A percentile compares a stretch with the other conserved stretches of the same genome.
Evolutionary conservation across 1,284 basidiomycete species (phyloP).

Genomic region (Apiotrichum sp.): DNA sequence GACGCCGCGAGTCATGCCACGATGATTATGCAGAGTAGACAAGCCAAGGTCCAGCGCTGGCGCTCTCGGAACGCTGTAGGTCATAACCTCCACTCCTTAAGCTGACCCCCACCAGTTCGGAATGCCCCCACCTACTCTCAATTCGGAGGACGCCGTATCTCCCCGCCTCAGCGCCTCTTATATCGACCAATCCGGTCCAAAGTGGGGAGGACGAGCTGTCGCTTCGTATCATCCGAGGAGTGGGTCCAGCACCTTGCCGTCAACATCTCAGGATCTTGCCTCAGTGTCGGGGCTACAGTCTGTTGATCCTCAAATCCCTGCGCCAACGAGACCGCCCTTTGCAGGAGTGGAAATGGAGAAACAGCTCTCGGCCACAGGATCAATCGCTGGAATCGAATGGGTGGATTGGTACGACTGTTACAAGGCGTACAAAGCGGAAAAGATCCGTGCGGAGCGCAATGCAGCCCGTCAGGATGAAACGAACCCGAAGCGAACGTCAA

Average conservation of each 20-base stretch:
- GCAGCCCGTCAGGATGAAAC: conserved; percentile 8
- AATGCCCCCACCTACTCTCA: neutral
- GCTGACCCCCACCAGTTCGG: neutral
- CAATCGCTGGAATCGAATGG: conserved; percentile 52
- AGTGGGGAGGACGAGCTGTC: neutral
- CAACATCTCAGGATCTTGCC: neutral
- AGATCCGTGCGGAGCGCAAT: conserved; percentile 48
- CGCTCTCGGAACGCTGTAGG: conserved; percentile 28
- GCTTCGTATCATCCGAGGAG: neutral
- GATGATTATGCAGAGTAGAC: conserved; percentile 53
- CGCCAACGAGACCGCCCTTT: neutral
- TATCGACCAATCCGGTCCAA: neutral
- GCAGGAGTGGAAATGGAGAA: conserved; percentile 27
- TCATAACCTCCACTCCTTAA: neutral
- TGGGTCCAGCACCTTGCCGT: neutral
- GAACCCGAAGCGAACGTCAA: neutral
- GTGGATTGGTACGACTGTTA: conserved; percentile 57
- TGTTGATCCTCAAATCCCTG: neutral
- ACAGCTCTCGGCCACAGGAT: conserved; percentile 29
- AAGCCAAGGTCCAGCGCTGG: conserved; percentile 54
- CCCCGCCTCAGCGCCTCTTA: conserved; percentile 12
- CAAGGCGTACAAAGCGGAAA: conserved; percentile 53
- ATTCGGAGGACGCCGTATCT: neutral
- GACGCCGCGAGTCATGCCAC: conserved; percentile 52
- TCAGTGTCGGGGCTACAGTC: neutral